phyloP scores from a whole-genome alignment of 768 basidiomycete genomes.

The Fomitopsis pulvina region DNA sequence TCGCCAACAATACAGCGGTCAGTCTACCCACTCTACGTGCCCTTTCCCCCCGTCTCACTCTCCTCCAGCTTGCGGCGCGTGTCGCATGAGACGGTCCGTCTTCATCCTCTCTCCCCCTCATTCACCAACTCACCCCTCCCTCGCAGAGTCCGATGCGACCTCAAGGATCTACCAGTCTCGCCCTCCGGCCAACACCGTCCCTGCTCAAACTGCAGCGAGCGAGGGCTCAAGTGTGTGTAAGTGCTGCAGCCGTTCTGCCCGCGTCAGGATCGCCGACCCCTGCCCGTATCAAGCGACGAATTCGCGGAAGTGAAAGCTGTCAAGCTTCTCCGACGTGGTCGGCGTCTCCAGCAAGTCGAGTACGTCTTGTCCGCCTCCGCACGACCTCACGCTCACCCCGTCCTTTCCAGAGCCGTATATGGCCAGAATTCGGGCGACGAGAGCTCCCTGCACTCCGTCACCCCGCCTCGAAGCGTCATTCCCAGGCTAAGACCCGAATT shows the following conservation, averaged over 20 bases:
- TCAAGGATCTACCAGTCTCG: conserved; percentile 70
- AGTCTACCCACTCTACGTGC: too few species aligned
- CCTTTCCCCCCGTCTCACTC: conserved; percentile 31
- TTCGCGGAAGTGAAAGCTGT: conserved; percentile 89
- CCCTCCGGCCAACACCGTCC: conserved; percentile 36
- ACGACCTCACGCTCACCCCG: conserved; percentile 6
- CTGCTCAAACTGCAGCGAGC: conserved; percentile 88
- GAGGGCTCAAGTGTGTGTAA: conserved; percentile 90
- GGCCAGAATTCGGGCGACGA: conserved; percentile 55
- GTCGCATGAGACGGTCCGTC: conserved; percentile 75
- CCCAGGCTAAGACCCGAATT: conserved; percentile 74
- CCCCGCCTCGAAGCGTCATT: conserved; percentile 48
- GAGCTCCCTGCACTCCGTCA: conserved; percentile 25
- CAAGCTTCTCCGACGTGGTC: conserved; percentile 73
- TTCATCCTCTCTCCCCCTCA: conserved; percentile 2
- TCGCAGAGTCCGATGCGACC: conserved; percentile 82
- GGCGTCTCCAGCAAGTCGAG: conserved; percentile 82
- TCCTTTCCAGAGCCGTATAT: conserved; percentile 57
- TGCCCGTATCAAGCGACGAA: conserved; percentile 57
- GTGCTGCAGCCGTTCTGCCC: conserved; percentile 27
- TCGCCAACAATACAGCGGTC: conserved; percentile 19
- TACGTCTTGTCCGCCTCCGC: conserved; percentile 30
- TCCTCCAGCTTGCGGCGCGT: conserved; percentile 92
- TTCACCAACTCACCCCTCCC: not conserved
- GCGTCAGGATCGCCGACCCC: conserved; percentile 6